Conservation (phyloP, 306 rosid genomes). For the Parietaria judaica region DNA sequence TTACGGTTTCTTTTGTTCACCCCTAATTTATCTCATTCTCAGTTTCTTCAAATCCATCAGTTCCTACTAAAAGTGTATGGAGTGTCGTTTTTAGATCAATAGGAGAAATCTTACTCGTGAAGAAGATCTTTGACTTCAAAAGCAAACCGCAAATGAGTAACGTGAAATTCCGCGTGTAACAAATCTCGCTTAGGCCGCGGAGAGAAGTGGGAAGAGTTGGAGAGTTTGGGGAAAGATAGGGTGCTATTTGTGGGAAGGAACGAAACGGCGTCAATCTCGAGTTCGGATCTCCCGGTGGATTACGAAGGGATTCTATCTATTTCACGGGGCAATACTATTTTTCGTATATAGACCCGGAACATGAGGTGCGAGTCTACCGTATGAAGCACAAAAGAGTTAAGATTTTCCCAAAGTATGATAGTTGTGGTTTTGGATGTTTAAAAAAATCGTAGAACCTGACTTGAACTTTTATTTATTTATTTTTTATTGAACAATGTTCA, state of each 20-base stretch:
- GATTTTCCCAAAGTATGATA: background rate
- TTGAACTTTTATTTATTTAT: too few relatives aligned
- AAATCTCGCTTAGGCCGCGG: background rate
- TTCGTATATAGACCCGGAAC: background rate
- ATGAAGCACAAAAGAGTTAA: slow-evolving; percentile 3
- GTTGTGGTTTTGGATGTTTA: slow-evolving; percentile 7
- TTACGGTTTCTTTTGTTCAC: too few relatives aligned
- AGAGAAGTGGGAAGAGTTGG: slow-evolving; percentile 6
- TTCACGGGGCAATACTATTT: slow-evolving; percentile 8
- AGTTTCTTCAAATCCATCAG: too few relatives aligned
- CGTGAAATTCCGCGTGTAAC: background rate
- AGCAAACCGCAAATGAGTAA: background rate
- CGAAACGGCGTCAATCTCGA: background rate
- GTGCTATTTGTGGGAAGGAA: slow-evolving; percentile 4
- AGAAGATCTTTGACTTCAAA: background rate
- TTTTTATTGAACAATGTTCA: too few relatives aligned
- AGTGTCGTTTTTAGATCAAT: background rate
- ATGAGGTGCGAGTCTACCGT: slow-evolving; percentile 9
- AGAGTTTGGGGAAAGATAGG: background rate
- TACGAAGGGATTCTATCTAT: slow-evolving; percentile 8
- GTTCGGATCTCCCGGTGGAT: background rate
- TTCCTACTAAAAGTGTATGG: too few relatives aligned
- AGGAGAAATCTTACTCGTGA: slow-evolving; percentile 2
- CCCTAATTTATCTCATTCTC: too few relatives aligned
- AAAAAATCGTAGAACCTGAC: too few relatives aligned